phyloP scores from a whole-genome alignment of 169 alveolate genomes.

The Plasmodium gallinaceum region DNA sequence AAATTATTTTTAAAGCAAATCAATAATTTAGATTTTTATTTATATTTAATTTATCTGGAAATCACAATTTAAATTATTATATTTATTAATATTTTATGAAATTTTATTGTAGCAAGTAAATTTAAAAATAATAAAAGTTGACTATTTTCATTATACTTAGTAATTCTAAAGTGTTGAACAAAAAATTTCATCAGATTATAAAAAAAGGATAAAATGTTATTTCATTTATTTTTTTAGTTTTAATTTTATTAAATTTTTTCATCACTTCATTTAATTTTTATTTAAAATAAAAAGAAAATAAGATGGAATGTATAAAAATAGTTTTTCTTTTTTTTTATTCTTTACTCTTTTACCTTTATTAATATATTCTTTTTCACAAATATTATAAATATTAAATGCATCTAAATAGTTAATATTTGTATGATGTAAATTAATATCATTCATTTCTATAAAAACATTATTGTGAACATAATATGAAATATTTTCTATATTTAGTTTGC shows the following conservation, averaged over 20 bases:
- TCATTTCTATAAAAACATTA: slow-evolving; percentile 55
- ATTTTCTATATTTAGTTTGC: slow-evolving; percentile 33
- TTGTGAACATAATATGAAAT: slow-evolving; percentile 37
- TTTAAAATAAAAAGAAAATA: slow-evolving; percentile 46
- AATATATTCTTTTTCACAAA: slow-evolving; percentile 34
- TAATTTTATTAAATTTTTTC: not conserved
- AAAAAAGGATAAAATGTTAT: too few species aligned
- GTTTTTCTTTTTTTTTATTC: not conserved
- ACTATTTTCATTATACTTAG: too few species aligned
- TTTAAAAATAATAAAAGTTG: too few species aligned
- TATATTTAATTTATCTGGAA: too few species aligned
- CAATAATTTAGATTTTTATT: too few species aligned
- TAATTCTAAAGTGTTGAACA: too few species aligned
- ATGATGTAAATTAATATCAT: slow-evolving; percentile 39
- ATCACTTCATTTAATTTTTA: not conserved
- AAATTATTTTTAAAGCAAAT: too few species aligned
- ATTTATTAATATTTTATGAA: too few species aligned
- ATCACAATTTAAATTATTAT: not conserved
- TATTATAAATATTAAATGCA: slow-evolving; percentile 47
- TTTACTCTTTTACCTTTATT: not conserved
- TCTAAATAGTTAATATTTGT: slow-evolving; percentile 68
- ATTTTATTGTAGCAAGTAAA: too few species aligned
- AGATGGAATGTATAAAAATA: slow-evolving; percentile 58
- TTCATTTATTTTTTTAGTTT: too few species aligned
- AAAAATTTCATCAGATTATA: too few species aligned